phyloP scores from a whole-genome alignment of 257 asterid genomes.

The Solanum habrochaites region DNA sequence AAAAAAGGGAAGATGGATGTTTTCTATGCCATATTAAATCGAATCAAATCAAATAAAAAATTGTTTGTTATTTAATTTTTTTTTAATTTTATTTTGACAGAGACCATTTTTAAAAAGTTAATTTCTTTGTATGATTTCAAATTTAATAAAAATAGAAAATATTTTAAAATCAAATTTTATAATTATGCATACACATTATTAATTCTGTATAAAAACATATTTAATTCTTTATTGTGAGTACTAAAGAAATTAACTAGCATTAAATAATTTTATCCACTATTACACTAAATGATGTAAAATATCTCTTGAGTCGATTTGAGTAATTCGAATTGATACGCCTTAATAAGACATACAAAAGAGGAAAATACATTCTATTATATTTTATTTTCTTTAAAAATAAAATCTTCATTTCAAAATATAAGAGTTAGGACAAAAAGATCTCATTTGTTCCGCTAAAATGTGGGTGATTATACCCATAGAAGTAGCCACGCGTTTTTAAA shows the following conservation, averaged over 20 bases:
- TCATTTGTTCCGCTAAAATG: background rate
- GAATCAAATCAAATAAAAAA: background rate
- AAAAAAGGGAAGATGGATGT: background rate
- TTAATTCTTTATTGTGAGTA: background rate
- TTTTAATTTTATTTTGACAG: background rate
- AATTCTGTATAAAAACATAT: background rate
- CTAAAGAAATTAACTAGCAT: background rate
- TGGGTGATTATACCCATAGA: background rate
- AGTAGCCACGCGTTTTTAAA: background rate
- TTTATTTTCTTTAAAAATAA: background rate
- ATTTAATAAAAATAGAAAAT: background rate
- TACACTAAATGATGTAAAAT: background rate
- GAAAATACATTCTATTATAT: background rate
- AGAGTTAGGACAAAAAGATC: background rate
- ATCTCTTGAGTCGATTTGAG: background rate
- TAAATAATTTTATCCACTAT: background rate
- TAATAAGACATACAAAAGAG: background rate
- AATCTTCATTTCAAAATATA: background rate
- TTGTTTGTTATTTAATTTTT: background rate
- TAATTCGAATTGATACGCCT: background rate
- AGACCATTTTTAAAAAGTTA: background rate
- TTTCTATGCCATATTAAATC: background rate
- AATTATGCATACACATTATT: background rate
- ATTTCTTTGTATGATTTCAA: background rate
- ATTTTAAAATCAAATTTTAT: background rate